These are phyloP conservation scores for Blastocystis sp. DNA, from an alignment of 352 stramenopile genomes.

Conservation along the genomic window DNA sequence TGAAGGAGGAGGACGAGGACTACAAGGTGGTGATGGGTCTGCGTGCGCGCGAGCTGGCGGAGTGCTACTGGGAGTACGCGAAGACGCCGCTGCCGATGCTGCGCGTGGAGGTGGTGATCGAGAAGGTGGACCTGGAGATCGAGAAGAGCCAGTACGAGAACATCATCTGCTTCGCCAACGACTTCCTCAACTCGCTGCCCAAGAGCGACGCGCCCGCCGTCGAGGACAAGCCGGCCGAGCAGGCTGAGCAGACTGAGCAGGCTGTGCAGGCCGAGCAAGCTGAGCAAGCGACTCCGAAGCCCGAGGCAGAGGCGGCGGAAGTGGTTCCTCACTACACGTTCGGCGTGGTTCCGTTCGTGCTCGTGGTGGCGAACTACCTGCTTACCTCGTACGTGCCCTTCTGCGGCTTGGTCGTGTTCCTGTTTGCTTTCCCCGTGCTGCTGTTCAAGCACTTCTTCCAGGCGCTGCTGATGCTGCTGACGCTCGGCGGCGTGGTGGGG, in stretches of 20 bases:
- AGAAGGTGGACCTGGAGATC: constrained; percentile 68
- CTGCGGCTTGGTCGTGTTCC: constrained; percentile 1
- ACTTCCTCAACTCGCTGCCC: constrained; percentile 51
- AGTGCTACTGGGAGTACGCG: constrained; percentile 17
- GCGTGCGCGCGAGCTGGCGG: constrained; percentile 32
- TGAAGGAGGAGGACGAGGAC: constrained; percentile 22
- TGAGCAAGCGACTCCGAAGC: no score
- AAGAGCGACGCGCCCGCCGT: not conserved
- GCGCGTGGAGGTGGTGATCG: constrained; percentile 27
- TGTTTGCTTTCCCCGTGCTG: constrained; percentile 3
- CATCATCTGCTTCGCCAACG: constrained; percentile 50
- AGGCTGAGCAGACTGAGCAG: not conserved
- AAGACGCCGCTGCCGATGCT: constrained; percentile 37
- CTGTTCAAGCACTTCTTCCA: constrained; percentile 64
- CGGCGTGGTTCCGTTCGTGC: constrained; percentile 49
- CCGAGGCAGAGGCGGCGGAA: not conserved
- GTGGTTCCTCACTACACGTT: constrained; percentile 25
- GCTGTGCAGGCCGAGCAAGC: not conserved
- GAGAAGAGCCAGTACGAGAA: constrained; percentile 72
- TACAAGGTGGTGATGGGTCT: constrained; percentile 40
- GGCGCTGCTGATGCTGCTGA: constrained; percentile 24
- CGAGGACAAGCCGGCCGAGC: not conserved
- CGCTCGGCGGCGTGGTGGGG: not conserved
- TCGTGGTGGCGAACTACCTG: constrained; percentile 35
- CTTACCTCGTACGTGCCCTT: constrained; percentile 52